Percentiles rank a stretch among this genome's conserved stretches.
phyloP scores from a whole-genome alignment of 208 protist genomes.

The Trypanosoma boissoni region DNA sequence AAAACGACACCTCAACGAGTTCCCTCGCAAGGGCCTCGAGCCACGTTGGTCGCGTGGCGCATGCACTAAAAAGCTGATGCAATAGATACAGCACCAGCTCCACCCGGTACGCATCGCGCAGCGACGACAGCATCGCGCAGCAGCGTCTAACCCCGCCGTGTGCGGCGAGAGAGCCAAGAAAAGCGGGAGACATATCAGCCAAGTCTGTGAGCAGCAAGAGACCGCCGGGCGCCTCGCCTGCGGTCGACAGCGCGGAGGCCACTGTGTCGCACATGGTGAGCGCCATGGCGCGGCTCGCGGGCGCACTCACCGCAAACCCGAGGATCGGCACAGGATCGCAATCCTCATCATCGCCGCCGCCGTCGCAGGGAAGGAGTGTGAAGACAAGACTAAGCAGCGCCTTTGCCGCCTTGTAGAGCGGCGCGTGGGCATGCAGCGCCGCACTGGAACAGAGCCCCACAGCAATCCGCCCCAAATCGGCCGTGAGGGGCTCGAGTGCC shows the following conservation, averaged over 20 bases:
- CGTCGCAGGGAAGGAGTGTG: background rate
- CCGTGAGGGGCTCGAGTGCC: constrained; percentile 11
- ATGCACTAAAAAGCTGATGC: constrained; percentile 26
- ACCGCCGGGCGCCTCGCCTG: constrained; percentile 2
- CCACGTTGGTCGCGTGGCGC: constrained; percentile 14
- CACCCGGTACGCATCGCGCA: constrained; percentile 22
- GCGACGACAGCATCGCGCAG: constrained; percentile 1
- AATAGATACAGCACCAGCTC: constrained; percentile 36
- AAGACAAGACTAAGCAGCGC: constrained; percentile 22
- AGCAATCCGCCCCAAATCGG: constrained; percentile 4
- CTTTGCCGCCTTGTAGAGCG: constrained; percentile 14
- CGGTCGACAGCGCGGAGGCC: background rate
- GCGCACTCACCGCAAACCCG: too few relatives aligned
- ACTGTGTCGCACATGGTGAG: constrained; percentile 2
- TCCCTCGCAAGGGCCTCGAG: constrained; percentile 26
- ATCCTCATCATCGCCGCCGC: too few relatives aligned
- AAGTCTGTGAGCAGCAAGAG: constrained; percentile 27
- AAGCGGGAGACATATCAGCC: constrained; percentile 17
- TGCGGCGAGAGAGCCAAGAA: constrained; percentile 13
- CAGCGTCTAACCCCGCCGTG: constrained; percentile 6
- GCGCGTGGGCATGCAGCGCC: constrained; percentile 14
- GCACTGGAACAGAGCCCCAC: constrained; percentile 5
- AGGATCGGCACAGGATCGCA: too few relatives aligned
- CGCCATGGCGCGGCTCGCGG: constrained; percentile 15
- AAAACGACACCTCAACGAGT: constrained; percentile 5